These are phyloP conservation scores for Erysiphe neolycopersici DNA, from an alignment of 2,329 filamentous ascomycete species.

Conservation along the genomic window DNA sequence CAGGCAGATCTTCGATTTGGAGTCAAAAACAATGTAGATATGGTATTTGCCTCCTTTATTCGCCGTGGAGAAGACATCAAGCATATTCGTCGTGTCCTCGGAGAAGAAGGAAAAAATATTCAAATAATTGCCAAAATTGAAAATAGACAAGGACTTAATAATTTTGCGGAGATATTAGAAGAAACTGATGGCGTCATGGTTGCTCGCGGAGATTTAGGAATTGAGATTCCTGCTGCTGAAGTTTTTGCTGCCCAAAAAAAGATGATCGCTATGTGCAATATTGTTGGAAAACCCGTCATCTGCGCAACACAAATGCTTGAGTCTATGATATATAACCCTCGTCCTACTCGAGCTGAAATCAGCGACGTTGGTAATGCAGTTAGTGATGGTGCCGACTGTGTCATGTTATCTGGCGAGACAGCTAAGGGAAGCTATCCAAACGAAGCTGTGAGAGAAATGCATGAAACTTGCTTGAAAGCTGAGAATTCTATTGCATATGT, in stretches of 20 bases:
- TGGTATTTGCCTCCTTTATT: slow-evolving; percentile 98
- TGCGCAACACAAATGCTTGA: slow-evolving; percentile 99
- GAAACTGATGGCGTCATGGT: slow-evolving; percentile 99
- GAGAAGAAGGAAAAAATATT: slow-evolving; percentile 78
- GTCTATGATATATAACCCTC: slow-evolving; percentile 99
- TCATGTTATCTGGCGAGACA: slow-evolving; percentile 98
- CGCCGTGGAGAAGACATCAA: slow-evolving; percentile 79
- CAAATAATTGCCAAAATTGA: slow-evolving; percentile 99
- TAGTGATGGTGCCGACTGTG: slow-evolving; percentile 91
- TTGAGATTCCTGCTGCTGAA: slow-evolving; percentile 94
- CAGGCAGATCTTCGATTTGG: slow-evolving; percentile 81
- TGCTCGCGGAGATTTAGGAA: slow-evolving; percentile 91
- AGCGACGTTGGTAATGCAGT: slow-evolving; percentile 97
- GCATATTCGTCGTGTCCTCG: slow-evolving; percentile 75
- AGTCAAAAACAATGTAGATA: slow-evolving; percentile 96
- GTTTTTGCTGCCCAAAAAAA: slow-evolving; percentile 99
- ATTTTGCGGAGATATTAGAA: slow-evolving; percentile 89
- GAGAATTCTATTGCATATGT: slow-evolving; percentile 96
- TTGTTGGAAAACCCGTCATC: slow-evolving; percentile 94
- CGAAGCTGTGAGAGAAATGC: slow-evolving; percentile 92
- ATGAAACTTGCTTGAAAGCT: slow-evolving; percentile 85
- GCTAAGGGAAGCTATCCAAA: slow-evolving; percentile 90
- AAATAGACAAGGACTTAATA: slow-evolving; percentile 99
- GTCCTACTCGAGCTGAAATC: slow-evolving; percentile 92
- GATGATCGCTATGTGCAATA: slow-evolving; percentile 99